phyloP scores from a whole-genome alignment of 2,329 filamentous ascomycete species.

The Beauveria rudraprayagi region DNA sequence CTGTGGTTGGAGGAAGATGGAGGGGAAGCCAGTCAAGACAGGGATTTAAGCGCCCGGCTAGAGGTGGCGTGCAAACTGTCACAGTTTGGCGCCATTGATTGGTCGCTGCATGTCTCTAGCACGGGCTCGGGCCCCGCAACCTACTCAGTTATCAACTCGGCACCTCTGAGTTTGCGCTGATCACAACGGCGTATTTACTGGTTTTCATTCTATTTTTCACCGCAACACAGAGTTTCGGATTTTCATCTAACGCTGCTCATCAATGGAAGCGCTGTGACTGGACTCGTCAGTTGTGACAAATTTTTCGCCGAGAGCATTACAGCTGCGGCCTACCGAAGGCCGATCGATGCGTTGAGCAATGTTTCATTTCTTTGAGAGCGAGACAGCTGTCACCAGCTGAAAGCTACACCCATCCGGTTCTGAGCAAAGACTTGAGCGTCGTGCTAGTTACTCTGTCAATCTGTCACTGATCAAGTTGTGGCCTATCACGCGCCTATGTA shows the following conservation, averaged over 20 bases:
- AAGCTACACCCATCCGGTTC: too few relatives aligned
- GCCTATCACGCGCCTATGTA: too few relatives aligned
- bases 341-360: background rate
- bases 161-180: background rate
- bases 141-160: background rate
- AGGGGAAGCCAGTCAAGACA: constrained; percentile 1
- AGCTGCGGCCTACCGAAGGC: background rate
- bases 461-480: background rate
- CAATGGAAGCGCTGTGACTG: background rate
- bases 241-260: background rate
- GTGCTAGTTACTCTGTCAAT: background rate
- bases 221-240: background rate
- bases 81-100: background rate
- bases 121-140: background rate
- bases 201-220: background rate
- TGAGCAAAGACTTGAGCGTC: too few relatives aligned
- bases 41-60: constrained; percentile 11
- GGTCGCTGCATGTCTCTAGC: constrained; percentile 8
- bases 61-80: background rate
- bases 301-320: background rate
- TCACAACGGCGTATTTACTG: background rate
- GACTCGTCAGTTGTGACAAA: background rate
- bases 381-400: too few relatives aligned
- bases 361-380: background rate
- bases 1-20: constrained; percentile 1